A percentile compares a stretch with the other conserved stretches of the same genome.
Evolutionary conservation across 2,329 filamentous ascomycete genomes (phyloP).

Genomic region (Aspergillus sp.): DNA sequence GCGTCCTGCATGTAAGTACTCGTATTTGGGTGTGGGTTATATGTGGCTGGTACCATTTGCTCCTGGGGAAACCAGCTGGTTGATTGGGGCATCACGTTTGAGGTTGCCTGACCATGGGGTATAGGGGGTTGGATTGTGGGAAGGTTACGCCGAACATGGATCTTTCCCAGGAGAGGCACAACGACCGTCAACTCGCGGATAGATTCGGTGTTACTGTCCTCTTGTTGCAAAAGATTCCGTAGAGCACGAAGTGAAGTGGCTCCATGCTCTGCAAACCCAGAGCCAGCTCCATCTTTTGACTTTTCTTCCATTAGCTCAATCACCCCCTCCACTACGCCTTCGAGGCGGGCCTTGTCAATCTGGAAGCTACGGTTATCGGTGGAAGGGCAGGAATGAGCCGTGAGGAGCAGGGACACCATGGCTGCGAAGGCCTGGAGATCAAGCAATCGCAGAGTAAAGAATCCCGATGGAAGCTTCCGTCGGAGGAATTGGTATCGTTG

Average conservation of each 20-base stretch:
- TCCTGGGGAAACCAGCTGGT: neutral
- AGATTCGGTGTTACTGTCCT: neutral
- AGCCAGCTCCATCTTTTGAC: conserved; percentile 6
- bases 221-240: conserved; percentile 12
- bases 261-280: conserved; percentile 10
- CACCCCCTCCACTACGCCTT: conserved; percentile 5
- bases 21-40: neutral
- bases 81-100: neutral
- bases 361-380: conserved; percentile 7
- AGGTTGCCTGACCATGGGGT: neutral
- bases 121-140: neutral
- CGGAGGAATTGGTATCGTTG: conserved; percentile 13
- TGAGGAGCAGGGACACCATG: conserved; percentile 14
- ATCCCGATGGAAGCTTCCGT: conserved; percentile 12
- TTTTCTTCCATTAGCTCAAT: conserved; percentile 12
- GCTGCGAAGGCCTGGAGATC: conserved; percentile 20
- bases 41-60: neutral
- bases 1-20: neutral
- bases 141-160: conserved; percentile 18
- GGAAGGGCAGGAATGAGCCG: conserved; percentile 9
- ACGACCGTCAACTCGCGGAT: conserved; percentile 12
- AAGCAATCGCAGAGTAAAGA: conserved; percentile 15
- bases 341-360: conserved; percentile 10
- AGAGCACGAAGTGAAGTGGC: conserved; percentile 12
- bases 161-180: conserved; percentile 19